Base-by-base conservation (phyloP, 306 rosid genomes). In the Benincasa hispida region DNA sequence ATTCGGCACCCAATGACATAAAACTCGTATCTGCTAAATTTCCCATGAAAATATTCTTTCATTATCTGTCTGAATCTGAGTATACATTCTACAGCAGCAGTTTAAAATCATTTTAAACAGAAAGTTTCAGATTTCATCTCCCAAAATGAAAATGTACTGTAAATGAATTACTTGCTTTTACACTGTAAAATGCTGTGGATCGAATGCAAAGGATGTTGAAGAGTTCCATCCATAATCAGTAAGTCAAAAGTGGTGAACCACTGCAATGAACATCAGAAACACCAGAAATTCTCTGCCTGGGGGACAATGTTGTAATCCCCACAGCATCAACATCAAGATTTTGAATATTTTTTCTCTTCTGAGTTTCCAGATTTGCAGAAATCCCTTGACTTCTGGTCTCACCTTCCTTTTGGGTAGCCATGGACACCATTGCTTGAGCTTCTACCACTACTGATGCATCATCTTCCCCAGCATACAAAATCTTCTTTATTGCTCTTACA, bases 241-340 rank as follows among this genome's bases (percentile, higher is more conserved):
- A 84, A 56, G 91, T 88, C 92, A 86, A 82, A 35, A 93, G 98
- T 59, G 93, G 90, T 86, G 98, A 91, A 90, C 86, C 96, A 74
- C 88, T 89, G 77, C 93, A 85, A 65, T 87, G 94, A 85, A 93
- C 96, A 85, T 91, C 96, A 0, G 96, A 84, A 85, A 85, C 82
- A 80, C 89, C 93, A 35, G 97, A 90, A 76, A 89, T 82, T 83
- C 97, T 88, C 77, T 87, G 94, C 86, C 93, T 88, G 0, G 97
- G 97, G 35, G 96, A 91, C 84, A 90, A 85, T 50, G 72, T 65
- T n/a, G 86, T 19, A n/a, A 78, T 55, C 77, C 89, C 89, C 63
- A 88, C 90, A 30, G 87, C 91, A 62, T 91, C 94, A 30, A 87
- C 83, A 4, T 93, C 98, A 13, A 84, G 70, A 83, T 93, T 91